Evolutionary conservation across 2,329 filamentous ascomycete species (phyloP), one percentile per base, ranked within the genome.

Genomic region (Clonostachys chloroleuca): DNA sequence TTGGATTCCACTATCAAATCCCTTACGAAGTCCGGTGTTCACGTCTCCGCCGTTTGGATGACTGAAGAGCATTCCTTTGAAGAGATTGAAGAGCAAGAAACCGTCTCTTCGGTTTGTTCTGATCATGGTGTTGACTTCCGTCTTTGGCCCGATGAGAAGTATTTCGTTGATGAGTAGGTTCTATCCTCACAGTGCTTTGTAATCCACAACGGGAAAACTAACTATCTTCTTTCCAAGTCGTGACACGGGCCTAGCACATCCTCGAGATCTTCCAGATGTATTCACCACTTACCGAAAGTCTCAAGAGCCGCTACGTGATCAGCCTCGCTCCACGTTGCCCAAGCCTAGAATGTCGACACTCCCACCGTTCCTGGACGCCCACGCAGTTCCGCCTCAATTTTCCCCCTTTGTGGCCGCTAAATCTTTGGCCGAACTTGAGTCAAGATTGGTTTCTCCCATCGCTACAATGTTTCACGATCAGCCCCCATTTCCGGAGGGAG

Each of bases 211-310:
- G 20, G 14, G 20, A 14, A 42, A 16, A 13, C 8, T 5, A 14
- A 44, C 56, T 60, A 49, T 63, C 46, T 5, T 34, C 13, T 8
- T 14, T 12, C 39, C 8, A 34, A 91, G 87, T 54, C 82, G 82
- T 18, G 87, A 92, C 57, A 61, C 87, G 0, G 77, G 80, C 1
- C 73, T 87, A 42, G 59, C 74, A 4, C 66, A 73, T 5, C 71
- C 82, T 1, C 59, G 73, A 34, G 77, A 88, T 3, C 71, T 91
- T 2, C 86, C 86, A 3, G 85, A 91, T 56, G 74, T 92, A 3
- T 92, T 90, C 59, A 91, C 88, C 0, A 77, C 77, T 0, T 92
- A 86, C 55, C 78, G 86, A 8, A 91, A 90, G 63, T 78, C 75
- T 3, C 77, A 89, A 46, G 87, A 91, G 53, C 87, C 87, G 1